Base-by-base conservation (phyloP, 2,329 filamentous ascomycete species). In the Verticillium zaregamsianum region DNA sequence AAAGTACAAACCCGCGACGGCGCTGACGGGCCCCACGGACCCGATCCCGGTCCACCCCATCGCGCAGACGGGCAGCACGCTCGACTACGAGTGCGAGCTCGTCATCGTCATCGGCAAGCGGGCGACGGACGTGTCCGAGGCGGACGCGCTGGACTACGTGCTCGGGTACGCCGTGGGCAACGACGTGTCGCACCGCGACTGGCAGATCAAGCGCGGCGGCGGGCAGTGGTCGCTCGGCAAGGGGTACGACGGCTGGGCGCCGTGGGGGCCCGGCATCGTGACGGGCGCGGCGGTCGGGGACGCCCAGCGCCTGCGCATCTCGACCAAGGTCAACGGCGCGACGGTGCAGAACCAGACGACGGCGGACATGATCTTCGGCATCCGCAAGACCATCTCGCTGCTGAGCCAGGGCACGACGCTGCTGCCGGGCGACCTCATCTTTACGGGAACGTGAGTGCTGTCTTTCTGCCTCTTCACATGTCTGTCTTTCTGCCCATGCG, bases 81-180 rank as follows among this genome's bases (percentile, higher is more conserved):
- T 92, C 20, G 91, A 93, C 75, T 93, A 93, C 74, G 91, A 94
- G 76, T 91, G 89, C 72, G 91, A 94, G 76, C 81, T 94, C 7
- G 88, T 92, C 15, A 80, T 86, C 40, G 79, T 93, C 9, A 91
- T 93, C 65, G 89, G 89, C 28, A 89, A 87, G 73, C 77, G 83
- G 63, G 89, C 86, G 63, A 75, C 78, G 54, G 82, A 92, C 70
- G 86, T 93, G 14, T 73, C 85, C 1, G 88, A 90, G 74, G 78
- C 79, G 1, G 74, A 84, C 25, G 90, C 90, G 0, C 77, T 93
- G n/a, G 78, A 88, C 59, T 88, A 91, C 68, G 88, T 93, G 3
- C 79, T 92, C 2, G 91, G 91, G 5, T 93, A 93, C 71, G 81
- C 87, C 2, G 83, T 91, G 37, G 89, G 90, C 60, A 91, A 94